Percentiles rank a stretch among this genome's conserved stretches.
Evolutionary conservation across 371 early-diverging fungal genomes (phyloP).

Genomic region (Saksenaea oblongispora): DNA sequence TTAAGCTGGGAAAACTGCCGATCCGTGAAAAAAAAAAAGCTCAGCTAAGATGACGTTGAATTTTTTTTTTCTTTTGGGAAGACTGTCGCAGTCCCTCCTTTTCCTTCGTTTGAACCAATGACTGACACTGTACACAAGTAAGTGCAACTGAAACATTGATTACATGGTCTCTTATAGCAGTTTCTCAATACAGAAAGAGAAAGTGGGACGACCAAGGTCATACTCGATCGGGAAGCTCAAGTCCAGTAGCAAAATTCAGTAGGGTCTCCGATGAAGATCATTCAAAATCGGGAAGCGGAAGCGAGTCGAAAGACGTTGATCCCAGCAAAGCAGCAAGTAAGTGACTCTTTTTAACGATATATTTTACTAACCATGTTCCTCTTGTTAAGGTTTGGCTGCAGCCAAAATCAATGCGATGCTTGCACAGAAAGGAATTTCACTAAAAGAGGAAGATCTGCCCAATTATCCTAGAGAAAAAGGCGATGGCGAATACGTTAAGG

Average conservation of each 20-base stretch:
- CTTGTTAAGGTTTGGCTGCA: slow-evolving; percentile 44
- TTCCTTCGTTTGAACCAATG: background rate
- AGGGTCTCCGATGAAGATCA: slow-evolving; percentile 19
- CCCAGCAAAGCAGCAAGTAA: slow-evolving; percentile 42
- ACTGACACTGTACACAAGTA: slow-evolving; percentile 9
- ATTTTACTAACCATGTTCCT: background rate
- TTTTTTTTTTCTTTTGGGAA: no score
- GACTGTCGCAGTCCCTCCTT: background rate
- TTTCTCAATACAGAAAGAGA: slow-evolving; percentile 33
- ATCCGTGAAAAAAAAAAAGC: no score
- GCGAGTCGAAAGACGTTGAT: slow-evolving; percentile 18
- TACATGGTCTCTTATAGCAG: background rate
- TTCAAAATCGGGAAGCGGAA: slow-evolving; percentile 2
- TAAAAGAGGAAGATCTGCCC: slow-evolving; percentile 15
- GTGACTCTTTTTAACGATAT: slow-evolving; percentile 11
- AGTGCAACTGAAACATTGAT: background rate
- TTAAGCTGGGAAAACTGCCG: no score
- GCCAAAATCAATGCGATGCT: slow-evolving; percentile 63
- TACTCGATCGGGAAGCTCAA: slow-evolving; percentile 11
- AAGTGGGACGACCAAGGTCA: slow-evolving; percentile 48
- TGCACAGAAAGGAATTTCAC: slow-evolving; percentile 52
- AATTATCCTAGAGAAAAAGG: slow-evolving; percentile 12
- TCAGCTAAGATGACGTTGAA: no score
- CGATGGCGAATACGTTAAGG: slow-evolving; percentile 51
- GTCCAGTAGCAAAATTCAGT: slow-evolving; percentile 24